Evolutionary conservation across 164 flowering plant species (phyloP), one percentile per base, ranked within the genome.

Genomic region (Sedum album): DNA sequence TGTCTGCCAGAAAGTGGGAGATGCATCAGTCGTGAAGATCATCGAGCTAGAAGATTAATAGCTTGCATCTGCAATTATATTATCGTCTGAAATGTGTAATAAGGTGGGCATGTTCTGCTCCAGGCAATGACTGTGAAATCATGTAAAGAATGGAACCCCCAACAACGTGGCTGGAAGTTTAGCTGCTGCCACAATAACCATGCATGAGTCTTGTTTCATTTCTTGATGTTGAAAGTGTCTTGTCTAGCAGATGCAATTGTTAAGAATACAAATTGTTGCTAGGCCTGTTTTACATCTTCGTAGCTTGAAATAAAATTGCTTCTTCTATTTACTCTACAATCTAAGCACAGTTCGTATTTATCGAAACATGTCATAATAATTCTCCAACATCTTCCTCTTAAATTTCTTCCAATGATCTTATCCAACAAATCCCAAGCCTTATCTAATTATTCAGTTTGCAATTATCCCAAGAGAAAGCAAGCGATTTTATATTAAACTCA

Each of bases 1-100:
- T 8, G 64, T 68, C 31, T 68, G 70, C 70, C 70, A 68, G 70
- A 68, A 57, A 39, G 70, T 68, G 15, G 70, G 70, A 20, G 70
- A 68, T 51, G 70, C 70, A 68, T 55, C 64, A 31, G 70, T 68
- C 4, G 70, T 68, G 44, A 68, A 68, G 65, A 68, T 68, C 48
- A 55, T 68, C 4, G 70, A 68, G 64, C 70, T 68, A 9, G 65
- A 68, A 68, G 70, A 68, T 38, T 68, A 68, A 31, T 31, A 6
- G 23, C 0, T 55, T 9, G 1, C 26, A 23, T 53, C 61, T 18
- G n/a, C 31, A 55, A 1, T 26, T 28, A 26, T 51, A 25, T 1
- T 53, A 23, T 53, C 21, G n/a, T 49, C 7, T 49, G 5, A 3
- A 3, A 21, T 5, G 26, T 55, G 31, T 28, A 26, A 55, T 55